Conservation (phyloP, 1,284 basidiomycete species). For the Kwoniella shivajii region DNA sequence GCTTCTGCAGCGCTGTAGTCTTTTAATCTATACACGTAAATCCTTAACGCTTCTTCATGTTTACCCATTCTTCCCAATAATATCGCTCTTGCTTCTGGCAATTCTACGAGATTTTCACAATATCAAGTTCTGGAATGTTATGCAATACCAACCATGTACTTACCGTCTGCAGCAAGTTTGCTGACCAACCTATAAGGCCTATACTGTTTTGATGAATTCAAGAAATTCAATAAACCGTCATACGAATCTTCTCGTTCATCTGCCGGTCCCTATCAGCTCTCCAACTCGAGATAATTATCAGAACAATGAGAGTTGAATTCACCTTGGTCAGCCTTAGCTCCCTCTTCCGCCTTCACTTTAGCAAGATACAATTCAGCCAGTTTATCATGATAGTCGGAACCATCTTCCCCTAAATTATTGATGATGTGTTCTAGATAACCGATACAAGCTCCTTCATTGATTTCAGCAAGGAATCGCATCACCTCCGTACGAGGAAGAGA, state of each 20-base stretch:
- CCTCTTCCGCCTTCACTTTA: conserved; percentile 60
- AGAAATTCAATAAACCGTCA: conserved; percentile 72
- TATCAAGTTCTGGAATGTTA: conserved; percentile 2
- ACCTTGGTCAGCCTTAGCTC: conserved; percentile 63
- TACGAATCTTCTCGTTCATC: conserved; percentile 56
- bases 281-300: neutral
- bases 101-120: conserved; percentile 58
- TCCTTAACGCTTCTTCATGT: conserved; percentile 87
- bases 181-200: conserved; percentile 78
- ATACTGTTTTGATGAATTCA: conserved; percentile 72
- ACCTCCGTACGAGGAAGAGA: conserved; percentile 73
- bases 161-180: conserved; percentile 72
- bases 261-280: neutral
- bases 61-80: conserved; percentile 85
- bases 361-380: conserved; percentile 81
- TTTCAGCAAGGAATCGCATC: conserved; percentile 72
- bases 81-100: conserved; percentile 85
- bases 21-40: conserved; percentile 84
- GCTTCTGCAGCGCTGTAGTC: conserved; percentile 85
- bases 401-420: conserved; percentile 68
- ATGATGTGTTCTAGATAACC: conserved; percentile 89
- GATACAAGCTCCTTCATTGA: conserved; percentile 68
- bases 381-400: conserved; percentile 77
- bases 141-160: conserved; percentile 12
- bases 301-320: conserved; percentile 23